Base-by-base conservation (phyloP, 371 early-diverging fungal genomes). In the Nematocida parisii region DNA sequence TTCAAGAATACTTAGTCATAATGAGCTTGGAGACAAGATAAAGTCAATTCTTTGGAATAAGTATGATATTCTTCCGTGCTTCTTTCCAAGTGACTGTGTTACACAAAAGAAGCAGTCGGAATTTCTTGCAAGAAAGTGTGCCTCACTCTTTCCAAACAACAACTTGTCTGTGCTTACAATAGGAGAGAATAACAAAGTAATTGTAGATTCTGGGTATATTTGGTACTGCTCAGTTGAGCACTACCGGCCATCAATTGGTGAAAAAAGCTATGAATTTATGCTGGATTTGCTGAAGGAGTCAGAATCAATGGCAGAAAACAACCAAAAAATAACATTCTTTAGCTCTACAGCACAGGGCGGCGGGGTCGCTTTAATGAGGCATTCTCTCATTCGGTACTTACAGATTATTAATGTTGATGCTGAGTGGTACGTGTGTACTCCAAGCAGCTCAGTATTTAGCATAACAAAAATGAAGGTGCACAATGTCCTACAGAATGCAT, bases 351-450 rank as follows among this genome's bases (percentile, higher is more conserved):
- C 92, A 55, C 92, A 92, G 85, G 93, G 93, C 47, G 93, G 93
- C 47, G 93, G 93, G 40, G 93, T 93, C 13, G 93, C 93, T 5
- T 88, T 93, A 54, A 93, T 93, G 93, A 89, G 93, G 66, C 93
- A 93, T 85, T 91, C 93, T 6, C 83, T 91, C 0, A 84, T 93
- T 33, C 89, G 93, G 15, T 88, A 92, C 73, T 87, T 90, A 61
- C 84, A 87, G 45, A 84, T 92, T 56, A 87, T 89, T 22, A 89
- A 87, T 62, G 84, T 92, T 22, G 89, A 91, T 77, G 89, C 87
- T 50, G 90, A 90, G 81, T 93, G 88, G 88, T 86, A 75, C 74
- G 86, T 85, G 20, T 84, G 82, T 11, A 67, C 67, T n/a, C 80
- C 82, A 33, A 71, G 72, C 66, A 33, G 73, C 6, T 55, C 61